phyloP scores from a whole-genome alignment of 225 moss, liverwort and hornwort species.

The Takakia lepidozioides region DNA sequence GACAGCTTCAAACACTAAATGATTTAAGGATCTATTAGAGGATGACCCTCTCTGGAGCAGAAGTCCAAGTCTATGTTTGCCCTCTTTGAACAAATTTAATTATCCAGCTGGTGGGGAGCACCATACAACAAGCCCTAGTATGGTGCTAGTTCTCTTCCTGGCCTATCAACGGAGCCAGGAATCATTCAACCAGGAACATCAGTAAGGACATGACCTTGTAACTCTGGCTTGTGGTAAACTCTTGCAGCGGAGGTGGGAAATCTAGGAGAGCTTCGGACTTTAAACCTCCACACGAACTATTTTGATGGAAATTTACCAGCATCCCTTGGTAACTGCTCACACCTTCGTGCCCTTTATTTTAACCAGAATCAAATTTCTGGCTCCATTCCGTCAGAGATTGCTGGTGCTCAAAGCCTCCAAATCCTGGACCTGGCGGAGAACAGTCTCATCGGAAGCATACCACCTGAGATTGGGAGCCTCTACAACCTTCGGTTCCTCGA shows the following conservation, averaged over 20 bases:
- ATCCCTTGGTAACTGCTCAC: conserved; percentile 22
- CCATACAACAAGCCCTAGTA: too few species aligned
- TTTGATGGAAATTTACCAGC: conserved; percentile 29
- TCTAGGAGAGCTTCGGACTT: conserved; percentile 21
- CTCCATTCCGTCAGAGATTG: conserved; percentile 16
- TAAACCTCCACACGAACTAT: conserved; percentile 34
- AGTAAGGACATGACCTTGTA: too few species aligned
- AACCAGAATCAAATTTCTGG: conserved; percentile 28
- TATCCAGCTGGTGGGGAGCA: too few species aligned
- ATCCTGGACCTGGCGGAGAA: conserved; percentile 22
- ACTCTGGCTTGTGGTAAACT: too few species aligned
- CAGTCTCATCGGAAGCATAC: conserved; percentile 29
- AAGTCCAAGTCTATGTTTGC: too few species aligned
- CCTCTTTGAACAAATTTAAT: too few species aligned
- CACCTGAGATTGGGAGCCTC: conserved; percentile 20
- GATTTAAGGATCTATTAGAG: too few species aligned
- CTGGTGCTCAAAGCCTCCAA: conserved; percentile 14
- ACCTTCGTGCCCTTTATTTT: conserved; percentile 24
- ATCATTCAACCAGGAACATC: too few species aligned
- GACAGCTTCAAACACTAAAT: too few species aligned
- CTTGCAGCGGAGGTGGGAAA: conserved; percentile 30
- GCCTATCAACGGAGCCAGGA: too few species aligned
- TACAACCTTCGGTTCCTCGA: conserved; percentile 18
- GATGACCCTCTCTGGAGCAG: too few species aligned
- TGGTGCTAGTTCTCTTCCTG: too few species aligned